phyloP scores from a whole-genome alignment of 768 basidiomycete genomes.

The Auricularia heimuer region DNA sequence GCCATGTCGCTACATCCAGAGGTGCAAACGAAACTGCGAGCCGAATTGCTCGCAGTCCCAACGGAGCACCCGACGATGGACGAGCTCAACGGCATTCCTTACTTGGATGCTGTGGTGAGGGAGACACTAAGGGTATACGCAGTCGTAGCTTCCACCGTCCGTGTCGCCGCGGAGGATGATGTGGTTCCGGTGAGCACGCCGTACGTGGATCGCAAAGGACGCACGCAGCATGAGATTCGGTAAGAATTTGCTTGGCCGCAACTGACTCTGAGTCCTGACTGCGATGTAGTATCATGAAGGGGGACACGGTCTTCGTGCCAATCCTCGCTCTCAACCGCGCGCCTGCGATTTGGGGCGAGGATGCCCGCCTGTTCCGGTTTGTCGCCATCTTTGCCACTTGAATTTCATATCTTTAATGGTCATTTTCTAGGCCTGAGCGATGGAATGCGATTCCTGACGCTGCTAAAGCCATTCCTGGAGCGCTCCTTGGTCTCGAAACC shows the following conservation, averaged over 20 bases:
- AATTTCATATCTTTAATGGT: background rate
- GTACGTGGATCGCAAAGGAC: constrained; percentile 34
- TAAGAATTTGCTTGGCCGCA: constrained; percentile 11
- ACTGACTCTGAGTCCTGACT: background rate
- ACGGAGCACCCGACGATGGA: constrained; percentile 62
- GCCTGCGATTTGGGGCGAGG: constrained; percentile 50
- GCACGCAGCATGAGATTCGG: constrained; percentile 30
- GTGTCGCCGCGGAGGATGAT: constrained; percentile 43
- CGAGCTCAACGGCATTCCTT: constrained; percentile 51
- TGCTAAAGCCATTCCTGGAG: constrained; percentile 39
- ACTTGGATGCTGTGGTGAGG: constrained; percentile 56
- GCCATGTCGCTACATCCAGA: constrained; percentile 38
- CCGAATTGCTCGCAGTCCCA: constrained; percentile 41
- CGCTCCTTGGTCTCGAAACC: constrained; percentile 49
- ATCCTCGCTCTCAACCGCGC: constrained; percentile 44
- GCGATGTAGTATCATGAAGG: constrained; percentile 19
- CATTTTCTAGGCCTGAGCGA: constrained; percentile 44
- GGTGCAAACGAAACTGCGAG: constrained; percentile 45
- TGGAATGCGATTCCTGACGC: constrained; percentile 43
- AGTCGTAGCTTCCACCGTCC: constrained; percentile 35
- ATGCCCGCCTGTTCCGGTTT: constrained; percentile 53
- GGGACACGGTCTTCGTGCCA: constrained; percentile 33
- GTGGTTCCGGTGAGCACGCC: constrained; percentile 40
- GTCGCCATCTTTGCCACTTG: constrained; percentile 9
- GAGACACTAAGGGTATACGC: constrained; percentile 51